A percentile compares a stretch with the other conserved stretches of the same genome.
phyloP scores from a whole-genome alignment of 1,284 basidiomycete genomes.

The Apiotrichum domesticum region DNA sequence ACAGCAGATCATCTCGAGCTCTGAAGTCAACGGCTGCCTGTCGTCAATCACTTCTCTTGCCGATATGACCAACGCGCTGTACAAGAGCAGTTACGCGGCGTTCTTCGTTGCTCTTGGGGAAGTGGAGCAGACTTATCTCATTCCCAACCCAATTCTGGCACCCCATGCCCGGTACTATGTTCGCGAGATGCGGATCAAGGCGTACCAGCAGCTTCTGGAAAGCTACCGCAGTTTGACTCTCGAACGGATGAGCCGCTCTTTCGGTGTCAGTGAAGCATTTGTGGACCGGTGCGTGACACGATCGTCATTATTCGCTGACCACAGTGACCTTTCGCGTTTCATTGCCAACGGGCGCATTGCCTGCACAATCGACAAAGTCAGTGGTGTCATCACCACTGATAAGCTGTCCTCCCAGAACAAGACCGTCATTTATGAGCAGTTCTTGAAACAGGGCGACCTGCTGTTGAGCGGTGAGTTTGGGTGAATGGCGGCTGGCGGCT shows the following conservation, averaged over 20 bases:
- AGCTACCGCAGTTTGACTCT: conserved; percentile 85
- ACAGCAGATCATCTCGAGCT: conserved; percentile 51
- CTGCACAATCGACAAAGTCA: conserved; percentile 89
- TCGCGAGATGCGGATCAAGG: conserved; percentile 93
- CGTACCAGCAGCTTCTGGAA: conserved; percentile 87
- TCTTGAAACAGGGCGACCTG: conserved; percentile 82
- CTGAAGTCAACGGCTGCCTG: conserved; percentile 51
- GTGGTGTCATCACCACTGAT: conserved; percentile 91
- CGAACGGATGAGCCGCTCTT: conserved; percentile 76
- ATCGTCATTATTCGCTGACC: conserved; percentile 4
- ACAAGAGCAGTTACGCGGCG: conserved; percentile 89
- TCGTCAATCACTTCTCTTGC: conserved; percentile 51
- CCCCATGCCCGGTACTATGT: conserved; percentile 87
- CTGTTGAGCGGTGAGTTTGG: conserved; percentile 58
- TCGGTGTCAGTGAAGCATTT: conserved; percentile 83
- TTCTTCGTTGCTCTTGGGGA: conserved; percentile 87
- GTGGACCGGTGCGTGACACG: conserved; percentile 64
- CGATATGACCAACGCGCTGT: conserved; percentile 56
- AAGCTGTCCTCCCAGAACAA: conserved; percentile 67
- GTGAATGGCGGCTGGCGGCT: conserved; percentile 67
- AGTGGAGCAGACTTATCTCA: conserved; percentile 78
- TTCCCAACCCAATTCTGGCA: conserved; percentile 77
- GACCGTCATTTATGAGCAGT: conserved; percentile 83
- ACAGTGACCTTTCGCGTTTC: conserved; percentile 82
- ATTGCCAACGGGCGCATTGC: conserved; percentile 85